Conservation (phyloP, 2,329 filamentous ascomycete species). For the Claviceps purpurea region DNA sequence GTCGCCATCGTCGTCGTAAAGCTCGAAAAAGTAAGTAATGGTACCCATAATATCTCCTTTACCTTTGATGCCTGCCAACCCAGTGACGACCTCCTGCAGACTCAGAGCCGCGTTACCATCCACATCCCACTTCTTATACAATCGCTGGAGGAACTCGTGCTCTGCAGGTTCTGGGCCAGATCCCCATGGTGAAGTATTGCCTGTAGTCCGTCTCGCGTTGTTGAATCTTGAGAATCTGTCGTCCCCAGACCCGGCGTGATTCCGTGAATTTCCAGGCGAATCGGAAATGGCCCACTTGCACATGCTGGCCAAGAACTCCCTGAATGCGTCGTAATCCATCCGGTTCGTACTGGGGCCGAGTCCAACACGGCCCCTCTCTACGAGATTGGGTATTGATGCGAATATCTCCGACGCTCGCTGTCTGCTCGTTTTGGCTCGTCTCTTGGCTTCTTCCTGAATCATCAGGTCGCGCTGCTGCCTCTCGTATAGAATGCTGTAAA, state of each 20-base stretch:
- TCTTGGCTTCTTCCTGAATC: conserved; percentile 61
- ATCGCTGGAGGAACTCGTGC: conserved; percentile 81
- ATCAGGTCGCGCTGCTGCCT: conserved; percentile 71
- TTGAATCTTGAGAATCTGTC: conserved; percentile 47
- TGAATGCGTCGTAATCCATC: conserved; percentile 96
- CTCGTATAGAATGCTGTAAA: conserved; percentile 86
- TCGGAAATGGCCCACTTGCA: conserved; percentile 90
- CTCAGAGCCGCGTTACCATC: conserved; percentile 66
- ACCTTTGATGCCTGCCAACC: conserved; percentile 82
- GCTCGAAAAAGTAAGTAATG: conserved; percentile 94
- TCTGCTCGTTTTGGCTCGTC: conserved; percentile 46
- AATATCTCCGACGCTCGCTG: conserved; percentile 25
- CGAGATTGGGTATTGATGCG: conserved; percentile 29
- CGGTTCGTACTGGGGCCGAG: conserved; percentile 78
- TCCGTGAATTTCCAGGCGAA: conserved; percentile 49
- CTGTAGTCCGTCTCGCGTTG: conserved; percentile 36
- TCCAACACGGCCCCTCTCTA: conserved; percentile 77
- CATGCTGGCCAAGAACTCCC: conserved; percentile 82
- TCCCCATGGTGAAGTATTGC: conserved; percentile 38
- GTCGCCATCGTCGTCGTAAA: conserved; percentile 87
- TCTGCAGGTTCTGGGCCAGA: conserved; percentile 59
- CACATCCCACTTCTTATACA: conserved; percentile 82
- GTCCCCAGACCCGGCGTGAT: conserved; percentile 32
- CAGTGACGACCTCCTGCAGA: conserved; percentile 82
- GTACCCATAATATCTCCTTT: conserved; percentile 94